Evolutionary conservation across 2,329 filamentous ascomycete genomes (phyloP).

Genomic region (Hymenoscyphus salicellus): DNA sequence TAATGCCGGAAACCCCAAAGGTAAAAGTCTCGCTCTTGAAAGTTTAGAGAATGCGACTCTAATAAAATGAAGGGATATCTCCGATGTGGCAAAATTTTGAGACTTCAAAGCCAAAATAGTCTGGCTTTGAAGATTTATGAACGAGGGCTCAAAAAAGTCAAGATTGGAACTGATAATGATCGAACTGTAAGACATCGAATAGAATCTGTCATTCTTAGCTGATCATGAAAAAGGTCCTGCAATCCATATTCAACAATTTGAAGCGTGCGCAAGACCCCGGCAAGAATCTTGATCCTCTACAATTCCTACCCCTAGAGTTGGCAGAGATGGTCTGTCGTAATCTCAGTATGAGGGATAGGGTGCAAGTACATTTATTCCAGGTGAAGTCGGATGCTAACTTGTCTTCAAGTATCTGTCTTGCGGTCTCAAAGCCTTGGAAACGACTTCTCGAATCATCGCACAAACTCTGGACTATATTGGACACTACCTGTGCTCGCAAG

Average conservation of each 20-base stretch:
- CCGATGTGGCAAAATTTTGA: conserved; percentile 35
- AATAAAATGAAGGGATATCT: conserved; percentile 34
- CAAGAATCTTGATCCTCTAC: conserved; percentile 34
- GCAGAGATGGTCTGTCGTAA: conserved; percentile 32
- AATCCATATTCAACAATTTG: conserved; percentile 33
- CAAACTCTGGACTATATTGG: conserved; percentile 34
- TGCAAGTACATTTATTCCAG: conserved; percentile 23
- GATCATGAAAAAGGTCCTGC: conserved; percentile 28
- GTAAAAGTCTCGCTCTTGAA: conserved; percentile 16
- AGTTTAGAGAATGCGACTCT: neutral
- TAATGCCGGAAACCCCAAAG: conserved; percentile 33
- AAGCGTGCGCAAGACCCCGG: conserved; percentile 24
- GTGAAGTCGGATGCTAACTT: conserved; percentile 9
- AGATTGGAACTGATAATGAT: conserved; percentile 31
- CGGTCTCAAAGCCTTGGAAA: conserved; percentile 35
- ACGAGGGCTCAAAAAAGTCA: conserved; percentile 35
- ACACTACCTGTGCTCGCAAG: conserved; percentile 25
- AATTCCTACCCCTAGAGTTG: conserved; percentile 36
- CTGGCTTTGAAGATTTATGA: conserved; percentile 37
- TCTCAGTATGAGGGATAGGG: conserved; percentile 32
- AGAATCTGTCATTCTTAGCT: neutral
- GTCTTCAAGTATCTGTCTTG: conserved; percentile 30
- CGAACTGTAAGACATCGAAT: conserved; percentile 25
- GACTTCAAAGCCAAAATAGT: conserved; percentile 29
- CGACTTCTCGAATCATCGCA: conserved; percentile 30